phyloP scores from a whole-genome alignment of 2,329 filamentous ascomycete species.

The Beauveria scarabaeidicola region DNA sequence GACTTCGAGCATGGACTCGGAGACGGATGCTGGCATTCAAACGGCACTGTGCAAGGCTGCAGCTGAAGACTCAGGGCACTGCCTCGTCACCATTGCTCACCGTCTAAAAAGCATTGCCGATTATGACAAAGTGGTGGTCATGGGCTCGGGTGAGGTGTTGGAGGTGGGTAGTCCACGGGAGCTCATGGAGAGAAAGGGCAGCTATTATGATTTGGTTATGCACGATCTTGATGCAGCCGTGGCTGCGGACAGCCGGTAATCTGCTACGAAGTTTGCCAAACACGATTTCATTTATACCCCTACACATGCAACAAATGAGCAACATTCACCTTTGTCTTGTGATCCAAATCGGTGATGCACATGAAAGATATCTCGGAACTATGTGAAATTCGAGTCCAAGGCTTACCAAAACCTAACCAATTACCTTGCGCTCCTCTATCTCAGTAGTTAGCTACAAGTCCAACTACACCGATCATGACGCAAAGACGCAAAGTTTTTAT shows the following conservation, averaged over 20 bases:
- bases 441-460: neutral
- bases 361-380: no score
- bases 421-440: no score
- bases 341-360: no score
- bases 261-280: neutral
- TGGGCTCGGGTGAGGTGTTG: constrained; percentile 43
- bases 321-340: no score
- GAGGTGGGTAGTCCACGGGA: constrained; percentile 44
- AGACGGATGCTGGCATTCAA: constrained; percentile 48
- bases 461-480: neutral
- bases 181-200: constrained; percentile 35
- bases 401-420: no score
- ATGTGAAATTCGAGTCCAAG: no score
- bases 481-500: no score
- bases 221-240: constrained; percentile 37
- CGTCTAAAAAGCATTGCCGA: constrained; percentile 50
- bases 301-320: no score
- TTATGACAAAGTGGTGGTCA: constrained; percentile 50
- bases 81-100: constrained; percentile 50
- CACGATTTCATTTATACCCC: no score
- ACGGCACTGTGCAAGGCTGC: constrained; percentile 38
- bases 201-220: constrained; percentile 47
- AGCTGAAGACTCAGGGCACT: constrained; percentile 35
- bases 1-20: constrained; percentile 50
- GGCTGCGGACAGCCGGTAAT: neutral